These are phyloP conservation scores for Aphanomyces invadans DNA, from an alignment of 352 stramenopile species.

Conservation along the genomic window DNA sequence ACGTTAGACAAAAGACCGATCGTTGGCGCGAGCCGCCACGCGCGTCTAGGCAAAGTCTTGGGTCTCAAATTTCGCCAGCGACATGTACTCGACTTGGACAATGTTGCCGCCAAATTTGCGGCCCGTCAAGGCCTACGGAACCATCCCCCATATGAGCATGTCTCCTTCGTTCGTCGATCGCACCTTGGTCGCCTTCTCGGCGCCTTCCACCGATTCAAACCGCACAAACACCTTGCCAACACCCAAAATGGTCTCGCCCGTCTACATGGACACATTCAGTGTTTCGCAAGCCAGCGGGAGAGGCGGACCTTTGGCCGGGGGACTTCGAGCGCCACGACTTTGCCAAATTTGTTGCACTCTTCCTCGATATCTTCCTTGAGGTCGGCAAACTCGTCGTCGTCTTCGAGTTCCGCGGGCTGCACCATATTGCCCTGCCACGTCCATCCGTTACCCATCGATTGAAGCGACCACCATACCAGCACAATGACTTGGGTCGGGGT, in stretches of 20 bases:
- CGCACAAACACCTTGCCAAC: conserved; percentile 78
- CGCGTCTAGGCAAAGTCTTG: conserved; percentile 5
- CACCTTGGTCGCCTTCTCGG: conserved; percentile 67
- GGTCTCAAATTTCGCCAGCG: conserved; percentile 56
- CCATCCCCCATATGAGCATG: not conserved
- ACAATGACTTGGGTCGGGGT: conserved; percentile 15
- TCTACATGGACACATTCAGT: conserved; percentile 4
- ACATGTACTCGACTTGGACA: conserved; percentile 73
- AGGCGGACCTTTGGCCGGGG: conserved; percentile 77
- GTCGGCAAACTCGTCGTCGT: conserved; percentile 83
- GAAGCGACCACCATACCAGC: not conserved
- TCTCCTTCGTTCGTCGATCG: not conserved
- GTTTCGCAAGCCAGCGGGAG: too few species aligned
- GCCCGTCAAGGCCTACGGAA: conserved; percentile 64
- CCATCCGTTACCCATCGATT: not conserved
- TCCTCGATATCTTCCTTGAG: conserved; percentile 85
- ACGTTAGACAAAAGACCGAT: not conserved
- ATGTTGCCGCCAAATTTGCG: conserved; percentile 84
- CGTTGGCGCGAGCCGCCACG: not conserved
- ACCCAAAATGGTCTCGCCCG: conserved; percentile 42
- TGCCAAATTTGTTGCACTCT: conserved; percentile 83
- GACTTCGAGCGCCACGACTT: conserved; percentile 60
- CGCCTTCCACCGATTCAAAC: conserved; percentile 50
- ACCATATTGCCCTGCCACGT: conserved; percentile 71
- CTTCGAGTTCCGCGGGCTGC: conserved; percentile 66